A percentile compares a stretch with the other conserved stretches of the same genome.
phyloP scores from a whole-genome alignment of 768 basidiomycete genomes.

The Mrakia gelida region DNA sequence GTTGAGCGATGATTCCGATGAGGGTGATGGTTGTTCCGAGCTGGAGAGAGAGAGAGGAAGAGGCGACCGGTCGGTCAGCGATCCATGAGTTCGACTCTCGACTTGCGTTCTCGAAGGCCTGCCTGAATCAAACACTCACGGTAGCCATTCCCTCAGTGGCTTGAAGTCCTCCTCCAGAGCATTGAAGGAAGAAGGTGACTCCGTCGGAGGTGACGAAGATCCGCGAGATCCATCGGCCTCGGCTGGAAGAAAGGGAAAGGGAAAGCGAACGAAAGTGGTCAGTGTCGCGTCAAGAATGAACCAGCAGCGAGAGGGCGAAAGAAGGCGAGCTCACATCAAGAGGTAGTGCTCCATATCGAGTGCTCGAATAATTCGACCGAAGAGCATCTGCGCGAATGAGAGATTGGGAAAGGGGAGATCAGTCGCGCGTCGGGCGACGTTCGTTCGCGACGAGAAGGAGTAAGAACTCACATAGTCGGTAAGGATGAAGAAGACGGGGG shows the following conservation, averaged over 20 bases:
- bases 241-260: background rate
- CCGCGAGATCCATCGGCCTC: background rate
- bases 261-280: background rate
- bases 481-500: constrained; percentile 2
- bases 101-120: no score
- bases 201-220: background rate
- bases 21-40: constrained; percentile 4
- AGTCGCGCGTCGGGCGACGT: background rate
- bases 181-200: background rate
- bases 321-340: background rate
- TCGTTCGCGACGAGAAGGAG: background rate
- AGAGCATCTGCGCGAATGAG: background rate
- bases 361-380: background rate
- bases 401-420: background rate
- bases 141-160: background rate
- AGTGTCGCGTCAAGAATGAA: background rate
- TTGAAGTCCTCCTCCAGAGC: background rate
- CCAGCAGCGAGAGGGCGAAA: background rate
- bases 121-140: background rate
- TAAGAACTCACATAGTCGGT: background rate
- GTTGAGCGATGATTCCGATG: background rate
- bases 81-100: background rate
- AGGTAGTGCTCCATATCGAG: background rate
- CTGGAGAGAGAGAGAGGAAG: background rate
- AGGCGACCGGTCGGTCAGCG: background rate